phyloP scores from a whole-genome alignment of 345 rosid species.

The Eutrema heterophyllum region DNA sequence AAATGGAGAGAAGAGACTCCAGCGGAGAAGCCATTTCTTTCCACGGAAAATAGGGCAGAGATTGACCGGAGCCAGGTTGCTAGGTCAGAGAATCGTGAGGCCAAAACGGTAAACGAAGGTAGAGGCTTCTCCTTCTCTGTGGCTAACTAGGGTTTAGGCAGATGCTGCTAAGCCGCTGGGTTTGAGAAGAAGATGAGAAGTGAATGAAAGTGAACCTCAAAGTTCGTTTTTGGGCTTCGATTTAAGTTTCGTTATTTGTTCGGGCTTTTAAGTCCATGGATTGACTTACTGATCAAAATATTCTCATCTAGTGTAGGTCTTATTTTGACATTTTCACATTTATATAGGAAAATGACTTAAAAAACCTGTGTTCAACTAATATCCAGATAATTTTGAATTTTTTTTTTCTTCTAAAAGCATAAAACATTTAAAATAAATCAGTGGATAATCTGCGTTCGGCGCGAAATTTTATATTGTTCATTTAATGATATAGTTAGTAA shows the following conservation, averaged over 20 bases:
- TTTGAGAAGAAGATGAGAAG: conserved; percentile 1
- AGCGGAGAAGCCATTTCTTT: conserved; percentile 51
- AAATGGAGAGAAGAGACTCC: conserved; percentile 51
- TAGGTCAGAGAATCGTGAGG: not conserved
- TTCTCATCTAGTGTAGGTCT: too few species aligned
- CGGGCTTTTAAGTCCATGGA: conserved; percentile 6
- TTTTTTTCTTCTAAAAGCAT: too few species aligned
- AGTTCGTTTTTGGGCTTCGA: conserved; percentile 2
- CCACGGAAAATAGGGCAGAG: conserved; percentile 10
- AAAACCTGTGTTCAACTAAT: too few species aligned
- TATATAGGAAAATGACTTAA: too few species aligned
- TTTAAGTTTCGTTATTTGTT: not conserved
- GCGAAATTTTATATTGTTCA: too few species aligned
- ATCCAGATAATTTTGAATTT: too few species aligned
- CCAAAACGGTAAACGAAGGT: not conserved
- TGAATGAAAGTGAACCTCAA: not conserved
- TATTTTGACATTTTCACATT: too few species aligned
- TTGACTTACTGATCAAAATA: too few species aligned
- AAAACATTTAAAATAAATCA: too few species aligned
- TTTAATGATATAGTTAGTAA: too few species aligned
- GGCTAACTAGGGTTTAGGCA: conserved; percentile 29
- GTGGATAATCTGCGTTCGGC: too few species aligned
- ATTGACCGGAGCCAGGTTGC: conserved; percentile 6
- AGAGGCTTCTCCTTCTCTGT: not conserved
- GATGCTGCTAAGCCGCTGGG: conserved; percentile 11